Evolutionary conservation across 495 filamentous ascomycete species (phyloP), one percentile per base, ranked within the genome.

Genomic region (Penicillium lagena): DNA sequence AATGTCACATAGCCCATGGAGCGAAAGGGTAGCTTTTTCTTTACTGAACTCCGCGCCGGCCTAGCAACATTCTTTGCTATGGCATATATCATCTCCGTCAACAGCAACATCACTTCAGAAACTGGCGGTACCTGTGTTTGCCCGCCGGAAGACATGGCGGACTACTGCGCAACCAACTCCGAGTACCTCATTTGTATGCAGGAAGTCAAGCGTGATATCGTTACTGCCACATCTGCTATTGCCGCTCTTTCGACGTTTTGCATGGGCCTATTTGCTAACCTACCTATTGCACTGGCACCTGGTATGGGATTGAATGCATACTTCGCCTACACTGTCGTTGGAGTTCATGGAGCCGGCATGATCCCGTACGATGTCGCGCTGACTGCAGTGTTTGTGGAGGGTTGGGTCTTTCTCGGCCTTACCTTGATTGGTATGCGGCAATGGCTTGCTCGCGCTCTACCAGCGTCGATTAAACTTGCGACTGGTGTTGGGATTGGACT

Each of bases 261-360:
- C 61, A 85, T 90, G 79, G 87, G 87, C 7, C 62, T 90, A 1
- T 79, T 86, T 43, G 78, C 86, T 38, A 86, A 84, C 39, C 51
- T 77, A 50, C 87, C 87, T 2, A 83, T 91, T 38, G 81, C 80
- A 7, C 67, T 90, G 39, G 87, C 86, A 5, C 87, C 87, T 10
- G 87, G 87, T 28, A 88, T 90, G 86, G 87, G 87, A 12, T 50
- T 91, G 43, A 91, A 91, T 55, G 86, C 86, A 3, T 90, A 90
- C 58, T 90, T 91, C 45, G 76, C 87, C 9, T 91, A 85, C 57
- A 86, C 85, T 27, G 86, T 91, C 34, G 87, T 91, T 34, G 87
- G 87, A 12, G 74, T 66, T 36, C 80, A 90, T 52, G 87, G 87
- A 4, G 60, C 58, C 2, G 85, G 85, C 4, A 58, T 71, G 35